Conservation (phyloP, 495 filamentous ascomycete genomes). For the Penicillium ochrochloron region DNA sequence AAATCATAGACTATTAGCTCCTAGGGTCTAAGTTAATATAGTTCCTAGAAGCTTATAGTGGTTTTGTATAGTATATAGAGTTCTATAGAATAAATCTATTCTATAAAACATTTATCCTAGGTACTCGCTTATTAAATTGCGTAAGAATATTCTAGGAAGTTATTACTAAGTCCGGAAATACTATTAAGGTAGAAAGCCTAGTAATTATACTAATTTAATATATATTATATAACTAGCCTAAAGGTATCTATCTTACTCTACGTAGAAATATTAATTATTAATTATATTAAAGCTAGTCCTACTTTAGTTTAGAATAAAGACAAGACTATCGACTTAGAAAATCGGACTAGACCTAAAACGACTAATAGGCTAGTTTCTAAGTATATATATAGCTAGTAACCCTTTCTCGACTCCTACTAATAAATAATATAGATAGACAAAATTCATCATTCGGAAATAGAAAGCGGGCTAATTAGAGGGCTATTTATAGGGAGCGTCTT, state of each 20-base stretch:
- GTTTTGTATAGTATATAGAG: neutral
- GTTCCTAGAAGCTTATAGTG: neutral
- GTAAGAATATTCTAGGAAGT: neutral
- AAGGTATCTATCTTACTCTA: neutral
- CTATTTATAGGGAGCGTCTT: neutral
- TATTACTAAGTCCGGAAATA: neutral
- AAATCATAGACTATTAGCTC: neutral
- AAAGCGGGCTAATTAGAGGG: neutral
- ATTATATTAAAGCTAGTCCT: neutral
- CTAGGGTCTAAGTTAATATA: neutral
- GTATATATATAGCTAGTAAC: neutral
- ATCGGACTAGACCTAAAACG: neutral
- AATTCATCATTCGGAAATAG: neutral
- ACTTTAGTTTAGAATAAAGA: too few relatives aligned
- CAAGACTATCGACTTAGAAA: too few relatives aligned
- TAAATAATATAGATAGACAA: neutral
- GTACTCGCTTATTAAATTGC: neutral
- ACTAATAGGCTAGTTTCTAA: neutral
- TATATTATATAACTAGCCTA: neutral
- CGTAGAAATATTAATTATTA: neutral
- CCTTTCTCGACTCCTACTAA: neutral
- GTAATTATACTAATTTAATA: neutral
- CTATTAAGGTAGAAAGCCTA: neutral
- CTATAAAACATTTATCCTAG: neutral
- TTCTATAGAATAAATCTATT: neutral